Evolutionary conservation across 140 eudicot species (phyloP).

Genomic region (Flaveria floridana): DNA sequence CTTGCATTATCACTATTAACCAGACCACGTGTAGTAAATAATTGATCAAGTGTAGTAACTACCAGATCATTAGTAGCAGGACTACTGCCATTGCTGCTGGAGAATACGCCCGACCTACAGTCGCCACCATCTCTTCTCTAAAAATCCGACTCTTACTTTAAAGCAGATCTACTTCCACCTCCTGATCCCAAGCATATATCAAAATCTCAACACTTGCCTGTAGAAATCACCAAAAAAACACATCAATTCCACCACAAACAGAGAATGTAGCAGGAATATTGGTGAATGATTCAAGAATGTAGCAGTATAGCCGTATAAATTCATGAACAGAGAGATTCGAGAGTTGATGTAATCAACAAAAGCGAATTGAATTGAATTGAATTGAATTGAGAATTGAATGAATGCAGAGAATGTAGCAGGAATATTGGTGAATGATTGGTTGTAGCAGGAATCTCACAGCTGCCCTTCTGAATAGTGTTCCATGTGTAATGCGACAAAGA

Average conservation of each 20-base stretch:
- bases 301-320: neutral
- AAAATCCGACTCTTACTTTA: conserved; percentile 25
- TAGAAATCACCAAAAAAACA: conserved; percentile 17
- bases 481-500: conserved; percentile 84
- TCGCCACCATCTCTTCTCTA: conserved; percentile 64
- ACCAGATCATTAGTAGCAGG: too few relatives aligned
- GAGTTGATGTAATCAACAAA: conserved; percentile 7
- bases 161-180: conserved; percentile 52
- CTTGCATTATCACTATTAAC: too few relatives aligned
- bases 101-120: too few relatives aligned
- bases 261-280: too few relatives aligned
- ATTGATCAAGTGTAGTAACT: too few relatives aligned
- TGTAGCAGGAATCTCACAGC: too few relatives aligned
- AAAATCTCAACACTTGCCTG: conserved; percentile 35
- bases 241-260: conserved; percentile 2
- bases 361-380: neutral
- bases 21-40: too few relatives aligned
- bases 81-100: too few relatives aligned
- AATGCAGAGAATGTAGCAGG: conserved; percentile 20
- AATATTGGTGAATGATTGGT: neutral
- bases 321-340: neutral
- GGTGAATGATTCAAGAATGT: too few relatives aligned
- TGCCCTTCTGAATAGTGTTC: conserved; percentile 41
- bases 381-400: neutral
- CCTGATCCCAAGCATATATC: conserved; percentile 31